Evolutionary conservation across 306 rosid species (phyloP).

Genomic region (Quercus ilex): DNA sequence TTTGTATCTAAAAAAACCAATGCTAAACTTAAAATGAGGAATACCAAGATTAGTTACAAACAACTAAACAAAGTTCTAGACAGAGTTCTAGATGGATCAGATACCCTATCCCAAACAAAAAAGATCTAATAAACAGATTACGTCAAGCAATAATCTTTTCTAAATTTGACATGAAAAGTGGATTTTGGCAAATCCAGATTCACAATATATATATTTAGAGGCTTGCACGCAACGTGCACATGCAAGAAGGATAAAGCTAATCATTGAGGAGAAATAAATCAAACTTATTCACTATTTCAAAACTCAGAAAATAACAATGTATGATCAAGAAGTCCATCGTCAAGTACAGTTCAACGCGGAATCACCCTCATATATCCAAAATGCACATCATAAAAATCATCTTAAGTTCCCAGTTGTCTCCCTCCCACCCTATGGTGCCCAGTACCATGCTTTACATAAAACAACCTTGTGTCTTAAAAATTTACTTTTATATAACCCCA

Average conservation of each 20-base stretch:
- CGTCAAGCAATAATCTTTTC: no score
- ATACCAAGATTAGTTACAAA: no score
- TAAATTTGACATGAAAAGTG: no score
- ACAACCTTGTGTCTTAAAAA: constrained; percentile 1
- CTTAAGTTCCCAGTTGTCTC: constrained; percentile 8
- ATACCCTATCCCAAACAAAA: no score
- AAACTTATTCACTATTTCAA: constrained; percentile 8
- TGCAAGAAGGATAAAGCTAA: neutral
- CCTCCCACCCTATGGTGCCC: constrained; percentile 8
- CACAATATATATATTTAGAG: neutral
- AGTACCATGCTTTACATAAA: constrained; percentile 31
- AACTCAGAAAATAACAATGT: neutral
- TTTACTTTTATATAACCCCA: constrained; percentile 16
- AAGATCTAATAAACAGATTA: no score
- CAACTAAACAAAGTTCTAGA: no score
- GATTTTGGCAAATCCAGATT: no score
- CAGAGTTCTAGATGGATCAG: no score
- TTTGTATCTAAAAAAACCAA: no score
- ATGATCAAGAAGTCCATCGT: neutral
- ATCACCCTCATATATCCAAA: neutral
- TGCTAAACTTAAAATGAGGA: no score
- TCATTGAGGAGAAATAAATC: neutral
- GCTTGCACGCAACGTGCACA: neutral
- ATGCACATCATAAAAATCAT: constrained; percentile 13
- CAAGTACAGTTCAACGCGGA: neutral